Percentiles rank a stretch among this genome's conserved stretches.
Conservation (phyloP, 805 yeast genomes). For the Cyberlindnera misumaiensis region DNA sequence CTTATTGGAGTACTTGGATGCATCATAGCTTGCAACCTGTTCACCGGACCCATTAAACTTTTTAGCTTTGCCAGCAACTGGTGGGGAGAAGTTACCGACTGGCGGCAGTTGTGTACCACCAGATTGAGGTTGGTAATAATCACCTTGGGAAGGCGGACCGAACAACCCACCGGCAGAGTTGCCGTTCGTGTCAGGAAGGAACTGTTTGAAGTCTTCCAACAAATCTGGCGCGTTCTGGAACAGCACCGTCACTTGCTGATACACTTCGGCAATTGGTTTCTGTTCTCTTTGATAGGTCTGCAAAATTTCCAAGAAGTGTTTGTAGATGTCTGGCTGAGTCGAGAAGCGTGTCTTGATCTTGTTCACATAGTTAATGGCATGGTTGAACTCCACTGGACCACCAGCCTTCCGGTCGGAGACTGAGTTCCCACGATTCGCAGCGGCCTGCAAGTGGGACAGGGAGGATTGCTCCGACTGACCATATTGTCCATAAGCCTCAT, state of each 20-base stretch:
- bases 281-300: constrained; percentile 97
- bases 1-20: constrained; percentile 17
- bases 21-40: constrained; percentile 12
- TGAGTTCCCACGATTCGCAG: constrained; percentile 26
- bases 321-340: constrained; percentile 91
- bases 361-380: constrained; percentile 93
- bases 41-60: constrained; percentile 12
- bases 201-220: constrained; percentile 89
- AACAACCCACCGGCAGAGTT: constrained; percentile 15
- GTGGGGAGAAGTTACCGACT: constrained; percentile 81
- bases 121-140: constrained; percentile 21
- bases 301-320: constrained; percentile 86
- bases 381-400: constrained; percentile 89
- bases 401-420: constrained; percentile 22
- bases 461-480: constrained; percentile 16
- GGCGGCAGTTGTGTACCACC: constrained; percentile 61
- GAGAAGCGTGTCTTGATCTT: constrained; percentile 92
- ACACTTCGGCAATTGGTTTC: constrained; percentile 91
- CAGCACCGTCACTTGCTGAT: constrained; percentile 82
- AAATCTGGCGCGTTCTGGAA: constrained; percentile 93
- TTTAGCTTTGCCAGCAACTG: constrained; percentile 30
- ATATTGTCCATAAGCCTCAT: constrained; percentile 6
- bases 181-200: constrained; percentile 67
- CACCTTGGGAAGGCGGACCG: constrained; percentile 15
- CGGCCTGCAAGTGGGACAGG: constrained; percentile 32